phyloP scores from a whole-genome alignment of 1,139 yeast genomes.

The Suhomyces bolitotheri region DNA sequence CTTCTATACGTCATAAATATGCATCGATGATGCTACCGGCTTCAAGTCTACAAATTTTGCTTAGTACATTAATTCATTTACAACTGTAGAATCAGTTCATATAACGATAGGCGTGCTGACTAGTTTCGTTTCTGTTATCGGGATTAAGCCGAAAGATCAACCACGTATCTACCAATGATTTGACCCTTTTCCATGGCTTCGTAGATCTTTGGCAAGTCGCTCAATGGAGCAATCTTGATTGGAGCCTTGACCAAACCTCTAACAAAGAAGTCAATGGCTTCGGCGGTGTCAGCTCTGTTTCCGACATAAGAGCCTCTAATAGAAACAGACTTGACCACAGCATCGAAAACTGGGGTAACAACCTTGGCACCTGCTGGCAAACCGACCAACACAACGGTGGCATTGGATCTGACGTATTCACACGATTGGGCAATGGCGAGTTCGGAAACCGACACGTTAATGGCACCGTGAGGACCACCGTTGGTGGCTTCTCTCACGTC shows the following conservation, averaged over 20 bases:
- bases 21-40: no score
- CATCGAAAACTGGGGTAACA: constrained; percentile 59
- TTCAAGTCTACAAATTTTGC: no score
- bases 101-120: no score
- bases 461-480: constrained; percentile 69
- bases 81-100: no score
- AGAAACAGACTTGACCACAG: constrained; percentile 64
- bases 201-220: constrained; percentile 60
- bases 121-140: no score
- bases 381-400: constrained; percentile 80
- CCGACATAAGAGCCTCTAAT: constrained; percentile 80
- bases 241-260: constrained; percentile 71
- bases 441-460: constrained; percentile 79
- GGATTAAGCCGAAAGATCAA: constrained; percentile 54
- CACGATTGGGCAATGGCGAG: constrained; percentile 69
- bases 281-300: constrained; percentile 76
- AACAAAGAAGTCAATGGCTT: constrained; percentile 70
- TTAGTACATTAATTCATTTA: no score
- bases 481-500: constrained; percentile 29
- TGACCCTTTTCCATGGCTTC: constrained; percentile 70
- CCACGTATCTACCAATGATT: constrained; percentile 72
- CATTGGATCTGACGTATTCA: constrained; percentile 68
- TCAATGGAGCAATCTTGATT: constrained; percentile 63
- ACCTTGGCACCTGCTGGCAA: constrained; percentile 72
- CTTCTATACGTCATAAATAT: no score